Percentiles rank a stretch among this genome's conserved stretches.
Conservation (phyloP, 352 stramenopile genomes). For the Globisporangium cylindrosporum region DNA sequence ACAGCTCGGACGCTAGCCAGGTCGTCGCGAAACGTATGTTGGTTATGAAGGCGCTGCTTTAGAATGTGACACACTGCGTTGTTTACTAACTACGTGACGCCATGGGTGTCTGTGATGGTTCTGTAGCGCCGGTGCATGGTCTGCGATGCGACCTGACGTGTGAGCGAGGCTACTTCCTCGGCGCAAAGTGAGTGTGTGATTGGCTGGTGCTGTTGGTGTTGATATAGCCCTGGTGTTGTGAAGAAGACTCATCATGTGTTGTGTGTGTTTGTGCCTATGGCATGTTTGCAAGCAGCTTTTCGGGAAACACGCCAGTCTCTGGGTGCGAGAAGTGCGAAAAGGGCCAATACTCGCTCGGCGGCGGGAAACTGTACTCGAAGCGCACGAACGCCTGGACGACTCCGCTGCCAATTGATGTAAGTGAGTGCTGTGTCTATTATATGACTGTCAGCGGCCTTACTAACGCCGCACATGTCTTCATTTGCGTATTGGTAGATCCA, state of each 20-base stretch:
- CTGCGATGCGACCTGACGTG: constrained; percentile 75
- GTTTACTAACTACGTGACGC: neutral
- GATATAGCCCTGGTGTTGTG: no score
- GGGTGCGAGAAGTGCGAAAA: constrained; percentile 68
- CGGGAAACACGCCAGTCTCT: constrained; percentile 48
- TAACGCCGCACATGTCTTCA: neutral
- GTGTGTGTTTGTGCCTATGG: neutral
- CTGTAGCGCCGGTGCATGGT: constrained; percentile 55
- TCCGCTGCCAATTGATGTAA: constrained; percentile 53
- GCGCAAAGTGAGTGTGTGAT: constrained; percentile 58
- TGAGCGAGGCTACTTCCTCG: constrained; percentile 67
- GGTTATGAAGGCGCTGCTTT: constrained; percentile 1
- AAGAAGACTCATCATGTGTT: neutral
- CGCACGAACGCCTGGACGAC: constrained; percentile 62
- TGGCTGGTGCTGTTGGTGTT: neutral
- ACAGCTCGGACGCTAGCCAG: constrained; percentile 24
- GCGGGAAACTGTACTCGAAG: constrained; percentile 69
- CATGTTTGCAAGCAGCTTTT: constrained; percentile 43
- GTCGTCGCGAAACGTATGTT: constrained; percentile 51
- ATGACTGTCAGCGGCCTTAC: neutral
- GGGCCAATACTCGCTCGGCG: constrained; percentile 76
- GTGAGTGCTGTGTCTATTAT: neutral
- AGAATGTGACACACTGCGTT: neutral
- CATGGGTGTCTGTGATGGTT: neutral
- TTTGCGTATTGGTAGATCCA: constrained; percentile 34